Evolutionary conservation across 176 grass and related monocot genomes (phyloP), one percentile per base, ranked within the genome.

Genomic region (Alloteropsis semialata): DNA sequence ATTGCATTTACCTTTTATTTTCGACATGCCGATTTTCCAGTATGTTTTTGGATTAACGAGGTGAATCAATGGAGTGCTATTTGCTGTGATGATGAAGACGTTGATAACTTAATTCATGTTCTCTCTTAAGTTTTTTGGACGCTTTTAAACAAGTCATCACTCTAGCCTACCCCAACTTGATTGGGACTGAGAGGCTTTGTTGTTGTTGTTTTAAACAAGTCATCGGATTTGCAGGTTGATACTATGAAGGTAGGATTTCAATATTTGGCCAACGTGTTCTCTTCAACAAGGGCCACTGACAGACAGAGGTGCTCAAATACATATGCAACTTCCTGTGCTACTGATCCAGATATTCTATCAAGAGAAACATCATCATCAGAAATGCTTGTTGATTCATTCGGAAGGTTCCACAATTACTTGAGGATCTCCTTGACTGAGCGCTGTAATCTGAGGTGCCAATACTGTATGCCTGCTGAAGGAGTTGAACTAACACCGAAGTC

Each of bases 401-500:
- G 91, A 60, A 92, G 94, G 69, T 94, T 94, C 39, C 94, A 94
- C 55, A 91, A 88, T 80, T 97, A 97, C 83, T 81, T 94, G 63
- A 87, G 94, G 44, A 94, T 97, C 22, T 97, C 95, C 30, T 85
- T 94, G 61, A 94, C 91, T 1, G 94, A 97, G 61, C 89, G 87
- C 3, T 97, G 94, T 89, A 97, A 97, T 74, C 85, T 94, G 77
- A 74, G 94, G 64, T 97, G 94, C 75, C 92, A 97, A 0, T 97
- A 97, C 59, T 97, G 94, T 68, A 97, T 97, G 94, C 95, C 91
- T 59, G 91, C 87, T 13, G 87, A 97, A 84, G 94, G 94, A 49
- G 92, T 97, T 0, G 89, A 94, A 67, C 80, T 97, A 45, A 94
- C 87, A 32, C 94, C 92, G 43, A 88, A 72, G 46, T 80, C 89